phyloP scores from a whole-genome alignment of 208 protist genomes.

The Naegleria gruberi region DNA sequence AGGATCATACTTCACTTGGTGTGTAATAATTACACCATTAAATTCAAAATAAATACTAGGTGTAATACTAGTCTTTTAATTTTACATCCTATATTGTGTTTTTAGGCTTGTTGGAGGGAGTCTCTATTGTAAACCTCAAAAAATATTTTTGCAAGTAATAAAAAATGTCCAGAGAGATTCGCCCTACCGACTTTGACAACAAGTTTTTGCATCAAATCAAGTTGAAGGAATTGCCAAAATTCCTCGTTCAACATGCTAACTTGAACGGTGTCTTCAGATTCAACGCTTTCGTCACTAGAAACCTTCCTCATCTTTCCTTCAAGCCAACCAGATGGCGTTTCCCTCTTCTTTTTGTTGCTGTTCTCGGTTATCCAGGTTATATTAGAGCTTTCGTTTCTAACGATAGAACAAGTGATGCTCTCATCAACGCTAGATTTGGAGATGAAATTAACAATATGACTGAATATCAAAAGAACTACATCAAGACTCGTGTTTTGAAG shows the following conservation, averaged over 20 bases:
- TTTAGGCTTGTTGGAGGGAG: too few species aligned
- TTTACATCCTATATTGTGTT: too few species aligned
- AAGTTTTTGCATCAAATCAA: neutral
- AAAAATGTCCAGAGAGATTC: neutral
- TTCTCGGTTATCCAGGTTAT: neutral
- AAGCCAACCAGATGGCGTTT: neutral
- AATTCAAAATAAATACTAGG: too few species aligned
- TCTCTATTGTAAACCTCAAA: neutral
- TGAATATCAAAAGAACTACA: neutral
- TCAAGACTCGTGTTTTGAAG: neutral
- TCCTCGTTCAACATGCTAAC: neutral
- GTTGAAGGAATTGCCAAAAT: constrained; percentile 13
- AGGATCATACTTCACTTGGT: too few species aligned
- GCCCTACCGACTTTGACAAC: constrained; percentile 1
- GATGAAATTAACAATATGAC: constrained; percentile 7
- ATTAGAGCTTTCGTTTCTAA: neutral
- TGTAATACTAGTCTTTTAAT: too few species aligned
- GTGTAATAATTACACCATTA: too few species aligned
- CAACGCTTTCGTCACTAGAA: neutral
- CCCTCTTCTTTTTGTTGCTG: neutral
- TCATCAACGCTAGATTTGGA: constrained; percentile 4
- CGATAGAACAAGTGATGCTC: neutral
- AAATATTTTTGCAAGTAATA: neutral
- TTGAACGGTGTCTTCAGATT: neutral
- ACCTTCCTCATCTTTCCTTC: neutral